Base-by-base conservation (phyloP, 2,329 filamentous ascomycete species). In the Penicillium brevicompactum region DNA sequence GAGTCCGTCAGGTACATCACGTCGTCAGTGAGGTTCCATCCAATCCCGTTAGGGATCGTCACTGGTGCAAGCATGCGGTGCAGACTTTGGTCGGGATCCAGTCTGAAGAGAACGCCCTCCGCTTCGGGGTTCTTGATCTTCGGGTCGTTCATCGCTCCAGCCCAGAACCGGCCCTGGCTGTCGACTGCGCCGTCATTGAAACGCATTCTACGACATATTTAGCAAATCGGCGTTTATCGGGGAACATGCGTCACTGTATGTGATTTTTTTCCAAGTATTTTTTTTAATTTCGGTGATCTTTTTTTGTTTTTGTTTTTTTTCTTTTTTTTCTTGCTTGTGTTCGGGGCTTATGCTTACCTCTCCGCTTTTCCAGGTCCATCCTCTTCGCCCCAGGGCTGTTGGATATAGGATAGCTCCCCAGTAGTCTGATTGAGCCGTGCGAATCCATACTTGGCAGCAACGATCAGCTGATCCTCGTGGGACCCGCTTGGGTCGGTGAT, bases 1-100 rank as follows among this genome's bases (percentile, higher is more conserved):
- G 90, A 91, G 77, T 96, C 88, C 22, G 90, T 92, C 69, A 92
- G 87, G 80, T 91, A 96, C 82, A 94, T 86, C 53, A 82, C 91
- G 70, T 84, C 84, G 66, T 84, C 80, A 68, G 89, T 84, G 11
- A 81, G 80, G 41, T 89, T 92, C 89, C 90, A 96, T 61, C 88
- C 88, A 47, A 92, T 86, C 46, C 89, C 88, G 76, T 96, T 96
- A 53, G 92, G 92, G 63, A 96, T 95, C 32, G 82, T 88, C 64
- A 95, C 82, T 48, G 80, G 78, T 50, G 82, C 77, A 55, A 88
- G 79, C 60, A 89, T 79, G 37, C 82, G 80, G 64, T 84, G 80
- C 59, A 87, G 78, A 27, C 78, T 79, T 46, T 84, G 76, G 67
- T 86, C 82, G 13, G 81, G 78, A 69, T 88, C 82, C 66, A 96